Conservation (phyloP, 345 rosid species). For the thale cress (Arabidopsis thaliana) region TAIR10.1 NC_003074.8:4488001-4488500, state of each 20-base stretch:
- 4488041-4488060: conserved; percentile 74
- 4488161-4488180: conserved; percentile 83
- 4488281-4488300: conserved; percentile 69
- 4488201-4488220: conserved; percentile 58
- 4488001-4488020: conserved; percentile 94
- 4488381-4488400: conserved; percentile 94
- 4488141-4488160: conserved; percentile 83
- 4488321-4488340: conserved; percentile 62
- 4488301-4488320: conserved; percentile 52
- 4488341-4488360: conserved; percentile 89
- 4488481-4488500: conserved; percentile 95
- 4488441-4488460: conserved; percentile 95
- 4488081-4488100: conserved; percentile 54
- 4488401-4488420: conserved; percentile 98
- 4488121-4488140: conserved; percentile 74
- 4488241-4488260: conserved; percentile 54
- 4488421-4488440: conserved; percentile 96
- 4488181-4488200: conserved; percentile 55
- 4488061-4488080: conserved; percentile 61
- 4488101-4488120: conserved; percentile 84
- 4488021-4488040: conserved; percentile 62
- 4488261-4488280: conserved; percentile 66
- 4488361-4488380: conserved; percentile 76
- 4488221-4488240: conserved; percentile 51
- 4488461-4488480: conserved; percentile 97